phyloP scores from a whole-genome alignment of 192 early-diverging fungal genomes.

The Backusella mclennaniae region DNA sequence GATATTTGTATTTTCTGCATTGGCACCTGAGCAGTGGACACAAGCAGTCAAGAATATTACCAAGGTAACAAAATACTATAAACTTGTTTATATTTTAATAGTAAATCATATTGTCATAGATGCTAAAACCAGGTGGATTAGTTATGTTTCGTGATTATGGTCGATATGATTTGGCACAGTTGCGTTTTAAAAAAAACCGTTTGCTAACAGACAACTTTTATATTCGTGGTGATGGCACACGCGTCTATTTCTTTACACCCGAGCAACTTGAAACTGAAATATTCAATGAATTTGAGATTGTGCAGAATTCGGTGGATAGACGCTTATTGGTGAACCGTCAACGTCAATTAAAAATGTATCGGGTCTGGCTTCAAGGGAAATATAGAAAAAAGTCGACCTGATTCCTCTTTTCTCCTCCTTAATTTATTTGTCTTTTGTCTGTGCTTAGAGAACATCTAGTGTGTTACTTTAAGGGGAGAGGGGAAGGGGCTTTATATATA shows the following conservation, averaged over 20 bases:
- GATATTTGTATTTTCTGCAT: slow-evolving; percentile 95
- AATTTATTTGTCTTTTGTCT: slow-evolving; percentile 13
- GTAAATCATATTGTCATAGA: slow-evolving; percentile 8
- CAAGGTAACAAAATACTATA: slow-evolving; percentile 43
- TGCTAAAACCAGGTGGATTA: slow-evolving; percentile 88
- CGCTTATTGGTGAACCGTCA: slow-evolving; percentile 91
- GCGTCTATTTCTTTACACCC: slow-evolving; percentile 91
- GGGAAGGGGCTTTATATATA: not conserved
- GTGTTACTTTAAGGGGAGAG: not conserved
- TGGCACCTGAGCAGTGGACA: slow-evolving; percentile 84
- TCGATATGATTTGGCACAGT: slow-evolving; percentile 95
- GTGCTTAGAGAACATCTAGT: not conserved
- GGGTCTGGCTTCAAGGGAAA: slow-evolving; percentile 97
- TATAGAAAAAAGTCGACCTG: slow-evolving; percentile 62
- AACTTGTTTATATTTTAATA: not conserved
- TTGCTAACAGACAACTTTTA: slow-evolving; percentile 95
- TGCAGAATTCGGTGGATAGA: slow-evolving; percentile 92
- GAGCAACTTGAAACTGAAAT: slow-evolving; percentile 45
- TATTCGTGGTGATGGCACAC: slow-evolving; percentile 93
- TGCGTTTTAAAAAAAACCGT: slow-evolving; percentile 91
- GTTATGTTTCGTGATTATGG: slow-evolving; percentile 95
- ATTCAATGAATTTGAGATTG: slow-evolving; percentile 48
- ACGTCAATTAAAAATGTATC: slow-evolving; percentile 94
- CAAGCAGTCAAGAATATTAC: slow-evolving; percentile 79
- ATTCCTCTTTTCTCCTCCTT: not conserved